Base-by-base conservation (phyloP, 2,329 filamentous ascomycete genomes). In the Paraphoma sp. region DNA sequence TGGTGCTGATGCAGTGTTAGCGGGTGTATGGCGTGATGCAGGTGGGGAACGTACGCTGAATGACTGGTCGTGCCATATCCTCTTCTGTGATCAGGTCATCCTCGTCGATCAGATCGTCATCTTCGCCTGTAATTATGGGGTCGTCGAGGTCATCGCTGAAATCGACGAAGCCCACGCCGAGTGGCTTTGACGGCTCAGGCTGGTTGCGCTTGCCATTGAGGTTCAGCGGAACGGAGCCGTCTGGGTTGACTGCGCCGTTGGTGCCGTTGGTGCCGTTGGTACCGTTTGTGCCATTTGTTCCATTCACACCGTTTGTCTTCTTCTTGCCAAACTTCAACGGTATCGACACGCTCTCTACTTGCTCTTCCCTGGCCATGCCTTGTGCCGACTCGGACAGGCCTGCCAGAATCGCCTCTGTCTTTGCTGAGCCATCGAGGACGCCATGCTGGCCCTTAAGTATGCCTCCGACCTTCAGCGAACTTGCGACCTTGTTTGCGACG, bases 71-170 rank as follows among this genome's bases (percentile, higher is more conserved):
- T 65, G 87, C 87, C 66, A 95, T 82, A 72, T 99, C 94, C 59
- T 92, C 91, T 70, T 93, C 93, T 3, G 89, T 92, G 67, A 99
- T 82, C 31, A 99, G 82, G 9, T 87, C 88, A 70, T 97, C 90
- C 76, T 98, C 95, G 72, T 98, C 93, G 65, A 99, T 95, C 51
- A 96, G 79, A 53, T 96, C 93, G 62, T 96, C 92, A 67, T 93
- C 90, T 58, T 85, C 84, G 51, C 83, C 83, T 33, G 76, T 80
- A 55, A 80, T 85, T 71, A 79, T 69, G n/a, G 71, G 80, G 56
- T 79, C 78, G 60, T 82, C 82, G 54, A 89, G 81, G 62, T 91
- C 87, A 63, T 89, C 86, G 62, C 82, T 83, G 59, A 88, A 85
- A 68, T 90, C 87, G 38, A 91, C 85, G 63, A 76, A 76, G 52